phyloP scores from a whole-genome alignment of 345 rosid genomes.

The Euphorbia pulcherrima region DNA sequence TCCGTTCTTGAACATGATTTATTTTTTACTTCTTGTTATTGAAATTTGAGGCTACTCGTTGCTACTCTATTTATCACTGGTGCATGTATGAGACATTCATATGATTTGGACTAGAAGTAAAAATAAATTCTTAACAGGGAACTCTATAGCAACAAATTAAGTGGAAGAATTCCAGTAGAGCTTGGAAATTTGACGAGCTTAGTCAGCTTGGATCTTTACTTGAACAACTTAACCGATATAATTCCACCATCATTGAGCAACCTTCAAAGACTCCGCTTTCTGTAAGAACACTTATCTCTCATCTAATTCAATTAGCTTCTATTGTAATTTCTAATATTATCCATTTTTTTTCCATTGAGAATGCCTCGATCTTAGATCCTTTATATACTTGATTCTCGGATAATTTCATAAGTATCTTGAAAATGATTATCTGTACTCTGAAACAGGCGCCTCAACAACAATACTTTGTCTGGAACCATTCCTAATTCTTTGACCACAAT shows the following conservation, averaged over 20 bases:
- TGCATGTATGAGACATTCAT: background rate
- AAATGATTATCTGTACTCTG: constrained; percentile 20
- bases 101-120: constrained; percentile 6
- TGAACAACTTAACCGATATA: constrained; percentile 51
- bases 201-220: constrained; percentile 96
- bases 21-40: background rate
- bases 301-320: constrained; percentile 4
- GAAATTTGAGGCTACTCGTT: background rate
- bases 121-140: constrained; percentile 51
- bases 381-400: background rate
- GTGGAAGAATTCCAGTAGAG: constrained; percentile 67
- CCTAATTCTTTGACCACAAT: constrained; percentile 50
- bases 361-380: background rate
- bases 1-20: background rate
- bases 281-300: constrained; percentile 45
- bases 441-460: constrained; percentile 75
- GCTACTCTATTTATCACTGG: background rate
- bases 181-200: constrained; percentile 72
- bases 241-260: constrained; percentile 58
- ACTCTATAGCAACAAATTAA: constrained; percentile 66
- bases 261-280: constrained; percentile 60
- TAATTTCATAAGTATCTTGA: constrained; percentile 3
- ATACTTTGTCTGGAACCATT: constrained; percentile 52
- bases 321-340: background rate
- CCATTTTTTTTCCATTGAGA: background rate